phyloP scores from a whole-genome alignment of 176 grass and related monocot genomes.

The Eragrostis curvula region DNA sequence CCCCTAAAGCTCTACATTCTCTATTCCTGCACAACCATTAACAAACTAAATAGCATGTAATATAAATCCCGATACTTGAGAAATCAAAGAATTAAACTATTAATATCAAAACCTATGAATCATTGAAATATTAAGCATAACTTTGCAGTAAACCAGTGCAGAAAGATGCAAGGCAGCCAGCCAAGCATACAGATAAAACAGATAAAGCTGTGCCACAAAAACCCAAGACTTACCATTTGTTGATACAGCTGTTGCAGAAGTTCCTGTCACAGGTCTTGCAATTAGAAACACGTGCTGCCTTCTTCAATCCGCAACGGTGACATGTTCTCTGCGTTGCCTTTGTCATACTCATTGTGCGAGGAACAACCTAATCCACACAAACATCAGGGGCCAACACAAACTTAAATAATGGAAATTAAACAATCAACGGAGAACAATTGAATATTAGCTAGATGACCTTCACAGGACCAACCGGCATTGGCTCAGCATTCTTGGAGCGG shows the following conservation, averaged over 20 bases:
- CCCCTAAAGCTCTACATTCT: constrained; percentile 5
- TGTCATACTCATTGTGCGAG: constrained; percentile 57
- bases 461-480: constrained; percentile 74
- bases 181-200: constrained; percentile 16
- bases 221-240: constrained; percentile 60
- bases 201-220: background rate
- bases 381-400: constrained; percentile 1
- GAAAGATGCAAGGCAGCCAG: constrained; percentile 5
- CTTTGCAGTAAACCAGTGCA: constrained; percentile 3
- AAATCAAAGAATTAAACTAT: background rate
- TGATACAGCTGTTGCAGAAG: constrained; percentile 90
- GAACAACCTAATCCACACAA: constrained; percentile 57
- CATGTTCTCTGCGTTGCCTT: constrained; percentile 60
- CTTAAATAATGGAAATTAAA: constrained; percentile 35
- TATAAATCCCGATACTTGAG: background rate
- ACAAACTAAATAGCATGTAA: background rate
- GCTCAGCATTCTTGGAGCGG: constrained; percentile 94
- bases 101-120: background rate
- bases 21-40: background rate
- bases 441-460: constrained; percentile 63
- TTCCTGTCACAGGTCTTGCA: constrained; percentile 69
- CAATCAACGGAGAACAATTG: constrained; percentile 13
- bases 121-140: background rate
- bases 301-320: constrained; percentile 70
- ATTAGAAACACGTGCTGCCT: constrained; percentile 55